Evolutionary conservation across 2,329 filamentous ascomycete genomes (phyloP).

Genomic region (Penicillium oxalicum): DNA sequence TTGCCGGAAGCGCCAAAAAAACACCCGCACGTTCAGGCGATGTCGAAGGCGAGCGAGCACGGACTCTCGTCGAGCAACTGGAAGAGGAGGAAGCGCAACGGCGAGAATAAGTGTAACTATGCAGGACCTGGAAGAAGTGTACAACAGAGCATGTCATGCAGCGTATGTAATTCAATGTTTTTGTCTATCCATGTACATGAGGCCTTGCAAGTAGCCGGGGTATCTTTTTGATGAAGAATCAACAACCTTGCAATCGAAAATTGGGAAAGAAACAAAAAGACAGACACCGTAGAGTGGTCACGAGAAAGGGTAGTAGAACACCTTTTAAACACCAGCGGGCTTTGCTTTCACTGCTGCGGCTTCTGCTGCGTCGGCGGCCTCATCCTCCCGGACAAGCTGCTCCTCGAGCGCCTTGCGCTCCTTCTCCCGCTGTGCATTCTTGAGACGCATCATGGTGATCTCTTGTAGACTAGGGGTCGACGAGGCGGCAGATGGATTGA

Average conservation of each 20-base stretch:
- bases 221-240: conserved; percentile 15
- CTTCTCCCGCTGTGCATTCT: conserved; percentile 50
- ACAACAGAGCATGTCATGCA: conserved; percentile 15
- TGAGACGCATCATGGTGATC: conserved; percentile 51
- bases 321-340: conserved; percentile 5
- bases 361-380: conserved; percentile 33
- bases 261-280: background rate
- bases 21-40: conserved; percentile 19
- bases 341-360: conserved; percentile 3
- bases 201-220: conserved; percentile 12
- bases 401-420: conserved; percentile 51
- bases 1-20: conserved; percentile 35
- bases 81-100: conserved; percentile 28
- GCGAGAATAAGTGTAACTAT: conserved; percentile 17
- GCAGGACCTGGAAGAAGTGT: conserved; percentile 13
- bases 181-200: conserved; percentile 7
- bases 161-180: conserved; percentile 18
- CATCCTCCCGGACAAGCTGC: conserved; percentile 47
- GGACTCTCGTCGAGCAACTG: conserved; percentile 33
- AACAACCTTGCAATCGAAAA: conserved; percentile 2
- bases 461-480: conserved; percentile 41
- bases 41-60: conserved; percentile 30
- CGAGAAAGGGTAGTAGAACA: no score
- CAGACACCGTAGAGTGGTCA: background rate
- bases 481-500: conserved; percentile 20